Base-by-base conservation (phyloP, 257 asterid species). In the Nicotiana obtusifolia region DNA sequence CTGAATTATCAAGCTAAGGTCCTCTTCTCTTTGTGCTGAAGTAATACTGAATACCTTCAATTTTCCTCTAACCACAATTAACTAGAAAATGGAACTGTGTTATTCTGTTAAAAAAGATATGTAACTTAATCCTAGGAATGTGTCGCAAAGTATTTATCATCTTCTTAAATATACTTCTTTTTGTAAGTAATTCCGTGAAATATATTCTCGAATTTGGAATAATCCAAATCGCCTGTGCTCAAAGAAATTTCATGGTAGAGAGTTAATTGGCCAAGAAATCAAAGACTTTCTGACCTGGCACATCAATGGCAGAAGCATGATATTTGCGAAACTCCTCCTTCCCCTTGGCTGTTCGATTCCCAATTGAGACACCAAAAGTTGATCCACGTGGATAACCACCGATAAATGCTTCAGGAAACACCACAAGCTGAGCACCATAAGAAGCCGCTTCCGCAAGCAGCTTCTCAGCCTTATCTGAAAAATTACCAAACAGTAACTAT, bases 321-420 rank as follows among this genome's bases (percentile, higher is more conserved):
- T 94, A 95, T 81, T 90, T 95, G 7, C 95, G 89, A 71, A 95
- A 95, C 22, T 95, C 99, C 84, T 94, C 99, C 87, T 87, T 92
- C 20, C 99, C 99, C 92, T 95, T 92, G 81, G 93, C 88, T 10
- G 98, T 87, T 30, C 97, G 99, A 77, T 89, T 92, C 57, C 99
- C 99, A 67, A 95, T 92, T 5, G 93, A 81, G 64, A 90, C 97
- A 75, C 99, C 99, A 77, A 92, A 95, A 80, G 81, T 89, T 65
- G 97, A 94, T 44, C 99, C 98, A 47, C 99, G 97, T 10, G 99
- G 99, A 85, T 95, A 95, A 73, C 99, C 99, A 81, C 99, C 99
- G 5, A 95, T 88, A 82, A 95, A 95, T 64, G 98, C 99, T 91
- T 95, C 99, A 20, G 99, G 99, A 88, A 95, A 95, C 82, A 94